Conservation (phyloP, 169 alveolate species). For the Eimeria sp. region DNA sequence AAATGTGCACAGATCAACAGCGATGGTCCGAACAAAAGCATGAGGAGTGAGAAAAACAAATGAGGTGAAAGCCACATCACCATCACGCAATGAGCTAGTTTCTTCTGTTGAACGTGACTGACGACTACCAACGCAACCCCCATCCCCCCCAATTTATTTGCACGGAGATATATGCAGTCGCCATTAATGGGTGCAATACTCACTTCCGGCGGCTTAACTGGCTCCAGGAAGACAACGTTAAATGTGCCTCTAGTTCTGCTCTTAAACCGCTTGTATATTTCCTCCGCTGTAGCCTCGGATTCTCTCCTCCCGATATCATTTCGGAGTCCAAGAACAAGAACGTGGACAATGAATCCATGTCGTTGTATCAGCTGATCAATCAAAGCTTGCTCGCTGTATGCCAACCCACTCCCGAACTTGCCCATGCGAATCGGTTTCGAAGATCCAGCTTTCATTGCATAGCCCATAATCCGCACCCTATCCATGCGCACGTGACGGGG, state of each 20-base stretch:
- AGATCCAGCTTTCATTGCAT: conserved; percentile 57
- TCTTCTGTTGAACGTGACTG: neutral
- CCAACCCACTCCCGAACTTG: conserved; percentile 60
- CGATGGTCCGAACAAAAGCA: too few species aligned
- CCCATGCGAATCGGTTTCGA: conserved; percentile 71
- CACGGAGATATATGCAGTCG: neutral
- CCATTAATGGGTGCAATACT: neutral
- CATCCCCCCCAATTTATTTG: neutral
- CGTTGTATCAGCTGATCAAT: conserved; percentile 55
- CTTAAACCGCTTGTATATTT: conserved; percentile 66
- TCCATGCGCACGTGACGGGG: conserved; percentile 68
- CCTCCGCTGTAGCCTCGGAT: conserved; percentile 73
- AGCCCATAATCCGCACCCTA: conserved; percentile 73
- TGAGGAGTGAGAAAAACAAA: neutral
- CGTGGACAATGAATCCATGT: conserved; percentile 58
- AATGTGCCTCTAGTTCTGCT: conserved; percentile 74
- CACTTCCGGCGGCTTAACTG: conserved; percentile 67
- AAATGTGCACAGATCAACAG: neutral
- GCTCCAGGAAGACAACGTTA: conserved; percentile 62
- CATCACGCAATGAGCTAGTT: neutral
- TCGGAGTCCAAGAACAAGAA: conserved; percentile 57
- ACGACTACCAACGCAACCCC: neutral
- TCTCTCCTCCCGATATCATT: conserved; percentile 21
- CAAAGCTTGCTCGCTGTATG: conserved; percentile 63
- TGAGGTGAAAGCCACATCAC: neutral